Conservation (phyloP, 2,329 filamentous ascomycete species). For the Ascocoryne sarcoides region DNA sequence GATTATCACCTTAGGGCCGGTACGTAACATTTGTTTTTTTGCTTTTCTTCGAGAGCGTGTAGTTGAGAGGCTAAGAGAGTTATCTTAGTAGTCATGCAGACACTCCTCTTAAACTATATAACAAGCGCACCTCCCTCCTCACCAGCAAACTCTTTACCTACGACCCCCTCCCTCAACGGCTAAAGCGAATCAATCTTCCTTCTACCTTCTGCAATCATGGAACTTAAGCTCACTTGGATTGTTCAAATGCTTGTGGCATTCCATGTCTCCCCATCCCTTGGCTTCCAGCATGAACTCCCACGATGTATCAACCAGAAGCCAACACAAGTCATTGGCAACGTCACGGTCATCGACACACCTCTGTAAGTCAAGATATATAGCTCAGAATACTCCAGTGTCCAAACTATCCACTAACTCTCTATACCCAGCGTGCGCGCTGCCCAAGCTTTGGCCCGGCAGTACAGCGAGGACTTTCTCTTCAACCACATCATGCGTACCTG, state of each 20-base stretch:
- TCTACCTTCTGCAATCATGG: slow-evolving; percentile 8
- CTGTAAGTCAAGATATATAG: slow-evolving; percentile 10
- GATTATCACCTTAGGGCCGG: no score
- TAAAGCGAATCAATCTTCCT: slow-evolving; percentile 7
- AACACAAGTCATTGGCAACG: slow-evolving; percentile 7
- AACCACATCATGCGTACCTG: slow-evolving; percentile 33
- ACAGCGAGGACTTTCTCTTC: slow-evolving; percentile 28
- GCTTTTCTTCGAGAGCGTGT: no score
- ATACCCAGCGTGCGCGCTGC: slow-evolving; percentile 27
- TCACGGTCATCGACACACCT: slow-evolving; percentile 14
- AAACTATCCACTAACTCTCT: slow-evolving; percentile 10
- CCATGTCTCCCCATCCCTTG: slow-evolving; percentile 8
- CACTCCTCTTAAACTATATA: slow-evolving; percentile 9
- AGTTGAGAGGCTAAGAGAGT: slow-evolving; percentile 5
- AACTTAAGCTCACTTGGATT: slow-evolving; percentile 10
- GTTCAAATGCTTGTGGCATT: slow-evolving; percentile 11
- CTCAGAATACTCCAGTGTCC: slow-evolving; percentile 1
- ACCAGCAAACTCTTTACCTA: slow-evolving; percentile 7
- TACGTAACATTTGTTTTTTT: no score
- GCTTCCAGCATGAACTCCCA: slow-evolving; percentile 12
- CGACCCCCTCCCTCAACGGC: slow-evolving; percentile 5
- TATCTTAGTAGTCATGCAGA: slow-evolving; percentile 5
- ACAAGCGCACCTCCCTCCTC: slow-evolving; percentile 6
- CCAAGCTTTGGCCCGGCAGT: slow-evolving; percentile 25
- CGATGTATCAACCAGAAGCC: slow-evolving; percentile 12